Evolutionary conservation across 2,329 filamentous ascomycete species (phyloP).

Genomic region (Ophiosphaerella korrae): DNA sequence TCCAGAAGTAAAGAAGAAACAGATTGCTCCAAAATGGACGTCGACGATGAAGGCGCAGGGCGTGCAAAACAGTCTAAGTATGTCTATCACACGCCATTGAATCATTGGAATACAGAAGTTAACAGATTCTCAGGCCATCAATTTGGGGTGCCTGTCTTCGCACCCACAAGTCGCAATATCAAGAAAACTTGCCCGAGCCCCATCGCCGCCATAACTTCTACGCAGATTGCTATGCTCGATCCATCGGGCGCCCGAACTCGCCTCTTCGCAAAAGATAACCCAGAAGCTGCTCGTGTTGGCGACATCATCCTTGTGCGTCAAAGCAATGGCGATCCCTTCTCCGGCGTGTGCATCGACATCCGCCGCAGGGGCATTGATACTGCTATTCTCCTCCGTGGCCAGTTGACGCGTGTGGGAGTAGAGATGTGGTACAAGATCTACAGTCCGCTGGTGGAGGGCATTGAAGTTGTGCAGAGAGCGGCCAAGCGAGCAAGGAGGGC

Average conservation of each 20-base stretch:
- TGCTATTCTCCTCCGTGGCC: conserved; percentile 81
- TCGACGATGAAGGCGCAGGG: conserved; percentile 14
- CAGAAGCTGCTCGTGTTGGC: conserved; percentile 79
- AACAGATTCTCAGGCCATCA: conserved; percentile 18
- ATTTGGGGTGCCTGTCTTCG: conserved; percentile 57
- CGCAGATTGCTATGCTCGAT: conserved; percentile 78
- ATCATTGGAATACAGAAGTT: not conserved
- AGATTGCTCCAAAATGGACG: conserved; percentile 16
- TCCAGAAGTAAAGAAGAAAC: conserved; percentile 6
- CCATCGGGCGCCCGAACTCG: conserved; percentile 80
- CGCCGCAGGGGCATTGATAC: conserved; percentile 85
- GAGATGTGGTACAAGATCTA: conserved; percentile 99
- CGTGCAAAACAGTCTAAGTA: conserved; percentile 20
- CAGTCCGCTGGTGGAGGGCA: conserved; percentile 83
- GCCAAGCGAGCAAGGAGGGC: conserved; percentile 85
- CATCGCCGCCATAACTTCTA: conserved; percentile 67
- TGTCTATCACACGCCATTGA: not conserved
- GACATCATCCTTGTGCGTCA: conserved; percentile 91
- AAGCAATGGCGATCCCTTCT: conserved; percentile 84
- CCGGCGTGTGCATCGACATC: conserved; percentile 86
- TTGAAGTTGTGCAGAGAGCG: conserved; percentile 89
- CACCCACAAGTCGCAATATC: conserved; percentile 59
- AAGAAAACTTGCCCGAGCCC: conserved; percentile 67
- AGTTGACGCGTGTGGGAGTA: conserved; percentile 83
- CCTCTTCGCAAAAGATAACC: conserved; percentile 79